Conservation (phyloP, 768 basidiomycete species). For the Psilocybe azurescens region DNA sequence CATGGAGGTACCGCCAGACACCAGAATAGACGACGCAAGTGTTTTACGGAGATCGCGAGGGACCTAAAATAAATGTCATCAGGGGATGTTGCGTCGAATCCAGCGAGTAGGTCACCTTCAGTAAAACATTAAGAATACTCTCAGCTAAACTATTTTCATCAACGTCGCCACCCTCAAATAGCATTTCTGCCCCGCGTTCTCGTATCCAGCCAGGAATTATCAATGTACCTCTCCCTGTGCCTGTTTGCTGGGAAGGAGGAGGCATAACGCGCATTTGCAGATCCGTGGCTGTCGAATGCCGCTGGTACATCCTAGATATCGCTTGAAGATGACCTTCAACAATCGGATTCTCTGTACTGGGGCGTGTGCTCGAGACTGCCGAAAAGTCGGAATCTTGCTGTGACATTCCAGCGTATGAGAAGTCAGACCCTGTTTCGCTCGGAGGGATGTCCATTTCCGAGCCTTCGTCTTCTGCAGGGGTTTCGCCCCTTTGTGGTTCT, state of each 20-base stretch:
- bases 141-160: slow-evolving; percentile 88
- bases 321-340: slow-evolving; percentile 65
- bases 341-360: slow-evolving; percentile 30
- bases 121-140: slow-evolving; percentile 74
- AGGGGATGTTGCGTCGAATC: neutral
- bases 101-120: slow-evolving; percentile 60
- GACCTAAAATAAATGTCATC: slow-evolving; percentile 50
- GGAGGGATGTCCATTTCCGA: slow-evolving; percentile 47
- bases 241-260: slow-evolving; percentile 66
- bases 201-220: slow-evolving; percentile 95
- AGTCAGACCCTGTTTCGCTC: slow-evolving; percentile 70
- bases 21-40: slow-evolving; percentile 82
- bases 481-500: slow-evolving; percentile 36
- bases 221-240: slow-evolving; percentile 78
- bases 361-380: slow-evolving; percentile 45
- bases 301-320: slow-evolving; percentile 71
- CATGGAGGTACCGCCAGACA: slow-evolving; percentile 90
- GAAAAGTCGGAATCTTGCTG: slow-evolving; percentile 65
- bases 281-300: slow-evolving; percentile 80
- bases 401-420: slow-evolving; percentile 57
- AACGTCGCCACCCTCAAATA: slow-evolving; percentile 90
- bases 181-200: slow-evolving; percentile 87
- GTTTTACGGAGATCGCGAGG: slow-evolving; percentile 90
- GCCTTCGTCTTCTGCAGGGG: slow-evolving; percentile 34
- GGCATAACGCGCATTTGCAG: slow-evolving; percentile 72